A percentile compares a stretch with the other conserved stretches of the same genome.
Evolutionary conservation across 2,329 filamentous ascomycete genomes (phyloP).

Genomic region (Nemania serpens): DNA sequence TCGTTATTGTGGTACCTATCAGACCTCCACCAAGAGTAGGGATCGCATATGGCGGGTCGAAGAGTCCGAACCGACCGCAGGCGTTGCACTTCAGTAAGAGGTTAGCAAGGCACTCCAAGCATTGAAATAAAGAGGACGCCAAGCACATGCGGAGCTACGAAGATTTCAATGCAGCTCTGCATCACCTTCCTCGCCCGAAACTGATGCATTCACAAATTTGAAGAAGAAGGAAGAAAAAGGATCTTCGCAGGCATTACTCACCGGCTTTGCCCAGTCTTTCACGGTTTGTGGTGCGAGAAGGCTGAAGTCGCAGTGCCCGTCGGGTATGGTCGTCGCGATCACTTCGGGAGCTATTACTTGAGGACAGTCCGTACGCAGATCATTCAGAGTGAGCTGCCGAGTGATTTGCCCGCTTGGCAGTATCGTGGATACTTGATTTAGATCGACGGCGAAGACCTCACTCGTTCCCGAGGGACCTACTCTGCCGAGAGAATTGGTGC

Average conservation of each 20-base stretch:
- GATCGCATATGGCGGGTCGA: conserved; percentile 48
- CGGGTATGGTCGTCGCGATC: conserved; percentile 38
- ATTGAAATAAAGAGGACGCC: background rate
- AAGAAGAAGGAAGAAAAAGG: too few species aligned
- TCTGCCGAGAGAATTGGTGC: conserved; percentile 40
- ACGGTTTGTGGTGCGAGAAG: conserved; percentile 41
- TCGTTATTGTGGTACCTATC: conserved; percentile 25
- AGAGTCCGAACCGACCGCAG: conserved; percentile 45
- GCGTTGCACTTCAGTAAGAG: conserved; percentile 35
- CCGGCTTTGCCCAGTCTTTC: conserved; percentile 42
- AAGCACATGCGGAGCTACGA: too few species aligned
- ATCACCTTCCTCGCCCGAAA: too few species aligned
- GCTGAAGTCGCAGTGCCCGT: conserved; percentile 42
- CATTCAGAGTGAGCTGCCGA: conserved; percentile 41
- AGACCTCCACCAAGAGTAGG: conserved; percentile 41
- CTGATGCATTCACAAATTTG: too few species aligned
- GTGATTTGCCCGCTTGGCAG: conserved; percentile 31
- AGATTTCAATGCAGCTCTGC: too few species aligned
- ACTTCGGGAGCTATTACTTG: conserved; percentile 34
- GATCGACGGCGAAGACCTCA: conserved; percentile 41
- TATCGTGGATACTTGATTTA: conserved; percentile 45
- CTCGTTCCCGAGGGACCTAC: conserved; percentile 41
- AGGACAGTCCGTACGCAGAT: conserved; percentile 45
- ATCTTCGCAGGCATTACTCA: background rate
- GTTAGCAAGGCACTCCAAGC: background rate